Evolutionary conservation across 1,284 basidiomycete species (phyloP).

Genomic region (Melampsora americana): DNA sequence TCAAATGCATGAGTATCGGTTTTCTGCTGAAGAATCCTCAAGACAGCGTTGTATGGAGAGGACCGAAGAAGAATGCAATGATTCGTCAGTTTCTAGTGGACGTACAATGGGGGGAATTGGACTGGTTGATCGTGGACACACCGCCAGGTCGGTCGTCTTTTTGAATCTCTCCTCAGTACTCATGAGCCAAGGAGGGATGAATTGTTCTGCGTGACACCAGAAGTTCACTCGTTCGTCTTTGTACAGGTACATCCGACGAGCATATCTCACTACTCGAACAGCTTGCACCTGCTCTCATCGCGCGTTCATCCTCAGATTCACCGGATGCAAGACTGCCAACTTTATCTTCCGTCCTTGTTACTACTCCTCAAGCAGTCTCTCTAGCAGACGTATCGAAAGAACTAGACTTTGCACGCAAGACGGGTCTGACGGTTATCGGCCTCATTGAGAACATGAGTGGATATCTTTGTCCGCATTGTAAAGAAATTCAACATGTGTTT

Average conservation of each 20-base stretch:
- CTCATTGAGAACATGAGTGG: conserved; percentile 99
- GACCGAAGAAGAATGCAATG: conserved; percentile 99
- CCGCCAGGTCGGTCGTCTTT: conserved; percentile 72
- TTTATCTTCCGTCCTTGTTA: conserved; percentile 78
- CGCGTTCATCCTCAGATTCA: conserved; percentile 20
- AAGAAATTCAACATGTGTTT: conserved; percentile 90
- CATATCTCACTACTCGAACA: conserved; percentile 94
- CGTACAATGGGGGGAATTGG: conserved; percentile 92
- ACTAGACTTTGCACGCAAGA: conserved; percentile 69
- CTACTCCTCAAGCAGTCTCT: conserved; percentile 95
- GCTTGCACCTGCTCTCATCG: conserved; percentile 66
- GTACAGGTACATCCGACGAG: conserved; percentile 81
- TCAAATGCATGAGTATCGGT: conserved; percentile 95
- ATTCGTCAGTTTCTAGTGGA: conserved; percentile 95
- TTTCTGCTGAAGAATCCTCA: conserved; percentile 85
- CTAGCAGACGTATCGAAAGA: conserved; percentile 93
- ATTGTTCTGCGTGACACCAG: neutral
- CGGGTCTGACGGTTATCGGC: conserved; percentile 84
- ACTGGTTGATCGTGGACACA: conserved; percentile 95
- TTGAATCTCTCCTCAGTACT: neutral
- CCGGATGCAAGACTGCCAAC: conserved; percentile 46
- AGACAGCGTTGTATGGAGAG: conserved; percentile 95
- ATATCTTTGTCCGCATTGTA: conserved; percentile 80
- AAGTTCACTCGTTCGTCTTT: neutral
- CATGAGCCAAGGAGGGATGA: neutral